Conservation (phyloP, 139 green algal genomes). For the Volvox africanus region DNA sequence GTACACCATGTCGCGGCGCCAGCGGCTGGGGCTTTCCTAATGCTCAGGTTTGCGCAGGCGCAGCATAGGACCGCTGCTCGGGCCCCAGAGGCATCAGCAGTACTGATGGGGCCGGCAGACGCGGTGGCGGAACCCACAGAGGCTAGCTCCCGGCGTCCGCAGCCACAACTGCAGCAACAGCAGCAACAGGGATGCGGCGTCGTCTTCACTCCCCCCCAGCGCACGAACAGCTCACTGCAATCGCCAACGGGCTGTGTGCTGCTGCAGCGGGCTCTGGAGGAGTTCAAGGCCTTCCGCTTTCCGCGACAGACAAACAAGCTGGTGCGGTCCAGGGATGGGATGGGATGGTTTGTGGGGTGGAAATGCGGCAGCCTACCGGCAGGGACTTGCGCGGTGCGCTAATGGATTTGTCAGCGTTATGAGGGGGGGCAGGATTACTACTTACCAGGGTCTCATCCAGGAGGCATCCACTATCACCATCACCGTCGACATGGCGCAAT, state of each 20-base stretch:
- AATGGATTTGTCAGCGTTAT: no score
- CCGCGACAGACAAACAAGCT: constrained; percentile 84
- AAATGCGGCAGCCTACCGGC: no score
- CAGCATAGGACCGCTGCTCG: not conserved
- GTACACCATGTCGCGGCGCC: not conserved
- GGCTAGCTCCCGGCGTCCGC: no score
- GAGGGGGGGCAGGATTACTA: no score
- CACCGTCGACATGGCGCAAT: no score
- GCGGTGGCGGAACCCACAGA: not conserved
- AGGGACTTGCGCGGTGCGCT: no score
- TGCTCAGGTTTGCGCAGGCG: not conserved
- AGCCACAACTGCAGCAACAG: no score
- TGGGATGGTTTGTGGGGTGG: not conserved
- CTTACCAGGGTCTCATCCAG: no score
- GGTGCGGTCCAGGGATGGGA: not conserved
- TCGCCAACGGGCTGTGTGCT: constrained; percentile 41
- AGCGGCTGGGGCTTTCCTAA: not conserved
- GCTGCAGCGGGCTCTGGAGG: constrained; percentile 65
- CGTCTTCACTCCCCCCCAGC: no score
- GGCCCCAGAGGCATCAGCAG: not conserved
- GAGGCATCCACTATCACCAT: no score
- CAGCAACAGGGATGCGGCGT: no score
- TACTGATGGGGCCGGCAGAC: not conserved
- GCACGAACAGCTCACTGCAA: not conserved
- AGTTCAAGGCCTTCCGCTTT: constrained; percentile 79